Evolutionary conservation across 495 filamentous ascomycete genomes (phyloP).

Genomic region (Pseudomonodictys pantanalensis): DNA sequence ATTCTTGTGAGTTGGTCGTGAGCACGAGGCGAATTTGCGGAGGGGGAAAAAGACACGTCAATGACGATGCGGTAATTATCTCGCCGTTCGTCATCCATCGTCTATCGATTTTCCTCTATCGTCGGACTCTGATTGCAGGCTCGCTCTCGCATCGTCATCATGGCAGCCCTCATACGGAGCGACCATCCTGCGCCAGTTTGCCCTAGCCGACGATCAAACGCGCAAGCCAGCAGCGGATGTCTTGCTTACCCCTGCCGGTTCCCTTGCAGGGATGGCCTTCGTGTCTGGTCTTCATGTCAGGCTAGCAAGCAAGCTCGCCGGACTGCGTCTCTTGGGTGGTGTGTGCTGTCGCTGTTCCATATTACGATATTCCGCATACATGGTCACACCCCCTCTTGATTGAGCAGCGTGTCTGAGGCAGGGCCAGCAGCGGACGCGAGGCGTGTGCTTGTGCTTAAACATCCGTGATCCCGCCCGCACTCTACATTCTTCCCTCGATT

Average conservation of each 20-base stretch:
- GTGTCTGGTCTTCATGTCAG: background rate
- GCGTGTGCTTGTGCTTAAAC: too few species aligned
- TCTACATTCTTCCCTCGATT: background rate
- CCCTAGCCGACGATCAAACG: conserved; percentile 1
- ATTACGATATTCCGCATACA: background rate
- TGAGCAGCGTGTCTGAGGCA: background rate
- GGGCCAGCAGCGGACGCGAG: too few species aligned
- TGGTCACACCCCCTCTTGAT: background rate
- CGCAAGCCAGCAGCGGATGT: background rate
- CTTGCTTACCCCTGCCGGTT: background rate
- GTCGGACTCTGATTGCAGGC: background rate
- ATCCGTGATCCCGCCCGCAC: conserved; percentile 5
- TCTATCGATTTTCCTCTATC: background rate
- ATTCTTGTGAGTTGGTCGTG: background rate
- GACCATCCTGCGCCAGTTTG: background rate
- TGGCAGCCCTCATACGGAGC: background rate
- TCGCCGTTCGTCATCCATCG: background rate
- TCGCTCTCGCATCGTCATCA: background rate
- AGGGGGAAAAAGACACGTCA: too few species aligned
- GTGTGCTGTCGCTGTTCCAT: too few species aligned
- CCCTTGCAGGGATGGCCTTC: background rate
- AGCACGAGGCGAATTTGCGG: too few species aligned
- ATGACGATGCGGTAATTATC: background rate
- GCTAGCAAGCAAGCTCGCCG: background rate
- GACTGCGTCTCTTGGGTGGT: background rate